Conservation (phyloP, 192 early-diverging fungal genomes). For the Umbelopsis sp. region DNA sequence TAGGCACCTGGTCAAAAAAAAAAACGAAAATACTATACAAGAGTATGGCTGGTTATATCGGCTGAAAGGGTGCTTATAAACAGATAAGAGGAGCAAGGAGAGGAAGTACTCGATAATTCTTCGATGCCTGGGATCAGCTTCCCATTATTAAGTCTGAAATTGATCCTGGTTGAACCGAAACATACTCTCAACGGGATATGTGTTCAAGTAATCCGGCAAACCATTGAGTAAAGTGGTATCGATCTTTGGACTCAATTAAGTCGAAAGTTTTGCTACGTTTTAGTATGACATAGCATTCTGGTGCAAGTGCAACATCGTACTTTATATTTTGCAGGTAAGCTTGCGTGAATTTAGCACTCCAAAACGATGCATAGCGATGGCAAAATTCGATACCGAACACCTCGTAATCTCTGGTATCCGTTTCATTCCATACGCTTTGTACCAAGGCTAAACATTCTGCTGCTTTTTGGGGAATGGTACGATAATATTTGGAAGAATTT, state of each 20-base stretch:
- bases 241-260: not conserved
- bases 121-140: too few species aligned
- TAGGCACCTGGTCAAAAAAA: too few species aligned
- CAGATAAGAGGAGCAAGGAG: too few species aligned
- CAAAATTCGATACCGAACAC: not conserved
- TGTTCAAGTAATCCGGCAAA: not conserved
- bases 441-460: not conserved
- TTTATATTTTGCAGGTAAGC: constrained; percentile 4
- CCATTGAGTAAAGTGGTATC: not conserved
- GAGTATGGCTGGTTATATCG: too few species aligned
- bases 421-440: not conserved
- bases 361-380: not conserved
- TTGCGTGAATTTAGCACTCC: not conserved
- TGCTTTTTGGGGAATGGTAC: constrained; percentile 4
- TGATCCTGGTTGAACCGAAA: too few species aligned
- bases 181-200: too few species aligned
- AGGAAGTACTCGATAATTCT: too few species aligned
- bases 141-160: too few species aligned
- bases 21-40: too few species aligned
- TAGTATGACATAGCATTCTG: not conserved
- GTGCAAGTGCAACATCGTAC: not conserved
- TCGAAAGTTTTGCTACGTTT: constrained; percentile 1
- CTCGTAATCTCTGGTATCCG: not conserved
- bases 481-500: not conserved
- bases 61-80: too few species aligned